A percentile compares a stretch with the other conserved stretches of the same genome.
Conservation (phyloP, 176 grass and related monocot genomes). For the Cocos nucifera region DNA sequence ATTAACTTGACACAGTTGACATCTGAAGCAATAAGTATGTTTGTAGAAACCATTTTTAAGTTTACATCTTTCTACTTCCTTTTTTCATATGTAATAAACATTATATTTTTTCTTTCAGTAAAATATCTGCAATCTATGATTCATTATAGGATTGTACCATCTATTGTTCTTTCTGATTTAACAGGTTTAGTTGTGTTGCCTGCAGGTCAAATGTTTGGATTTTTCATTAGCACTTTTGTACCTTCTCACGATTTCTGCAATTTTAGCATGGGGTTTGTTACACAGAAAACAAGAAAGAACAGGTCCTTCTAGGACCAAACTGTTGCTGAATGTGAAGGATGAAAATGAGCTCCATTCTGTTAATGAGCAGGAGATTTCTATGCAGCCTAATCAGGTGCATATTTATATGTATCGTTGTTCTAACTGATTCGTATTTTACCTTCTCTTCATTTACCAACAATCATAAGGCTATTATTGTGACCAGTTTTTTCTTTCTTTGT, state of each 20-base stretch:
- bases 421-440: not conserved
- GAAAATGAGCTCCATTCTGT: constrained; percentile 27
- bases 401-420: constrained; percentile 22
- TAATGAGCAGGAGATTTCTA: constrained; percentile 29
- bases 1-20: too few species aligned
- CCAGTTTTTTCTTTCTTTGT: too few species aligned
- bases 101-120: too few species aligned
- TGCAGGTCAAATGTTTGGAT: constrained; percentile 93
- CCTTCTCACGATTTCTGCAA: constrained; percentile 37
- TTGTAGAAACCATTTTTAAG: too few species aligned
- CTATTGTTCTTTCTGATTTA: not conserved
- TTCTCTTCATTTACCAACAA: too few species aligned
- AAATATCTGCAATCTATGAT: too few species aligned
- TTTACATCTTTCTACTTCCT: too few species aligned
- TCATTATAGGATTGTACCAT: constrained; percentile 4
- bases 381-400: constrained; percentile 33
- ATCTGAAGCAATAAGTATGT: too few species aligned
- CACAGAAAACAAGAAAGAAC: constrained; percentile 46
- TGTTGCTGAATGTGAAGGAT: constrained; percentile 18
- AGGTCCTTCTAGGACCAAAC: constrained; percentile 22
- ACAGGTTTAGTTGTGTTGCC: constrained; percentile 24
- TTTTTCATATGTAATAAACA: too few species aligned
- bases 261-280: constrained; percentile 49
- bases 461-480: too few species aligned
- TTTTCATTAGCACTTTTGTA: constrained; percentile 73